These are phyloP conservation scores for Leishmania mexicana DNA, from an alignment of 208 protist genomes.

Conservation along the genomic window DNA sequence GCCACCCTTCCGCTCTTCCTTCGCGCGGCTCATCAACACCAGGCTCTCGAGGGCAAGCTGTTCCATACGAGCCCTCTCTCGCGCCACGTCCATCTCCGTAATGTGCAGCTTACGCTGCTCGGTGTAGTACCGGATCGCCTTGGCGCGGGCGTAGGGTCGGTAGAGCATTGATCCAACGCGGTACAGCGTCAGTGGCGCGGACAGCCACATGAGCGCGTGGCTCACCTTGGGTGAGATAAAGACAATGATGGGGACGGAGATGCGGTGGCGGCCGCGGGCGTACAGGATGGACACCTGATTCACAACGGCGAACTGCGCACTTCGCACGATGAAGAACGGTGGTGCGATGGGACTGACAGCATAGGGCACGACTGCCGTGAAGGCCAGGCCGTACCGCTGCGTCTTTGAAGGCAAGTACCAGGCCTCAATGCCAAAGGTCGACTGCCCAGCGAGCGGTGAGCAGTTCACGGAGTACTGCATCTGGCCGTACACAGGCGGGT, in stretches of 20 bases:
- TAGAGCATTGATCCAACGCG: slow-evolving; percentile 51
- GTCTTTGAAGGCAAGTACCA: slow-evolving; percentile 60
- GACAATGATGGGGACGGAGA: slow-evolving; percentile 74
- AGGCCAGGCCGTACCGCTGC: slow-evolving; percentile 67
- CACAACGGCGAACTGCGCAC: slow-evolving; percentile 43
- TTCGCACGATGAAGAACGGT: slow-evolving; percentile 49
- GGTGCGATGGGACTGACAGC: slow-evolving; percentile 46
- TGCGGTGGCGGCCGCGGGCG: slow-evolving; percentile 60
- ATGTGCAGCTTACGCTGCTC: slow-evolving; percentile 59
- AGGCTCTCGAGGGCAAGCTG: slow-evolving; percentile 61
- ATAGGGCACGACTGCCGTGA: slow-evolving; percentile 61
- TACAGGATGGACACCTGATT: slow-evolving; percentile 80
- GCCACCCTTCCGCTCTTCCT: slow-evolving; percentile 70
- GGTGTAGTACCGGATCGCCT: slow-evolving; percentile 44
- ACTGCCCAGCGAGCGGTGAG: slow-evolving; percentile 49
- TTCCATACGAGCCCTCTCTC: slow-evolving; percentile 67
- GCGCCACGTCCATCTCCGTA: slow-evolving; percentile 76
- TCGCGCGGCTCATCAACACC: slow-evolving; percentile 49
- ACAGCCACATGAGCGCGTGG: slow-evolving; percentile 58
- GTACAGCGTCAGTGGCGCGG: slow-evolving; percentile 56
- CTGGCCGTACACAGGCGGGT: slow-evolving; percentile 37
- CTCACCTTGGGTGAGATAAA: slow-evolving; percentile 59
- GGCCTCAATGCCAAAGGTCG: slow-evolving; percentile 59
- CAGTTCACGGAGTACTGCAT: slow-evolving; percentile 58
- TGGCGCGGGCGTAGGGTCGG: slow-evolving; percentile 52